Conservation (phyloP, 148 eudicot species). For the Arbutus unedo region DNA sequence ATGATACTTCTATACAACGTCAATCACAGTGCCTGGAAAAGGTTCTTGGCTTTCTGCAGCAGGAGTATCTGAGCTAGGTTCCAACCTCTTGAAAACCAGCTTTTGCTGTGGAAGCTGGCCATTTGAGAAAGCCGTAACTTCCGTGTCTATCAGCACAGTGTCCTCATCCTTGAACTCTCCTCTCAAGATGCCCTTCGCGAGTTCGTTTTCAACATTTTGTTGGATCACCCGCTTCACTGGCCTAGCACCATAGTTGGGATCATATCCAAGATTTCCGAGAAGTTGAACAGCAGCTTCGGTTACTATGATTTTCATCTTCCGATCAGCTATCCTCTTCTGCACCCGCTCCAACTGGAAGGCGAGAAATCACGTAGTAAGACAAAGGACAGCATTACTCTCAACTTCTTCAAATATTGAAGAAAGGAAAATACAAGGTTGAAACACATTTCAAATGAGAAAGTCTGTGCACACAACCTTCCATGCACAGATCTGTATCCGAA, state of each 20-base stretch:
- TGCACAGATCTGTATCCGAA: too few species aligned
- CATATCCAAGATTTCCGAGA: constrained; percentile 87
- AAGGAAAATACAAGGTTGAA: neutral
- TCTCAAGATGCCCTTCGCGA: constrained; percentile 87
- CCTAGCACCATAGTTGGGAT: constrained; percentile 94
- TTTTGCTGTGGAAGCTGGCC: constrained; percentile 94
- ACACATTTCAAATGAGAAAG: neutral
- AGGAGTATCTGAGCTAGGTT: constrained; percentile 34
- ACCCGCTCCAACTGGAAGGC: constrained; percentile 68
- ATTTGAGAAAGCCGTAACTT: constrained; percentile 68
- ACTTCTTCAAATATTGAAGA: neutral
- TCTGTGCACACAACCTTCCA: too few species aligned
- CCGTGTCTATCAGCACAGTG: constrained; percentile 64
- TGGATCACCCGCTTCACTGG: constrained; percentile 95
- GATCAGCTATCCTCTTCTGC: constrained; percentile 78
- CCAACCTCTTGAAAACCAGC: constrained; percentile 52
- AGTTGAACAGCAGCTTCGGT: constrained; percentile 75
- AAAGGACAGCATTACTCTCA: neutral
- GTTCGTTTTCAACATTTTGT: constrained; percentile 87
- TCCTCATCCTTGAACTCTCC: constrained; percentile 96
- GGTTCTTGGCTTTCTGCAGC: constrained; percentile 44
- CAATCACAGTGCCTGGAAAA: constrained; percentile 34
- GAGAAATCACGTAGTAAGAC: neutral
- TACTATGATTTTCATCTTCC: constrained; percentile 73
- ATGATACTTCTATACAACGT: neutral